Evolutionary conservation across 1,284 basidiomycete species (phyloP), one percentile per base, ranked within the genome.

Genomic region (Phaffia rhodozyma): DNA sequence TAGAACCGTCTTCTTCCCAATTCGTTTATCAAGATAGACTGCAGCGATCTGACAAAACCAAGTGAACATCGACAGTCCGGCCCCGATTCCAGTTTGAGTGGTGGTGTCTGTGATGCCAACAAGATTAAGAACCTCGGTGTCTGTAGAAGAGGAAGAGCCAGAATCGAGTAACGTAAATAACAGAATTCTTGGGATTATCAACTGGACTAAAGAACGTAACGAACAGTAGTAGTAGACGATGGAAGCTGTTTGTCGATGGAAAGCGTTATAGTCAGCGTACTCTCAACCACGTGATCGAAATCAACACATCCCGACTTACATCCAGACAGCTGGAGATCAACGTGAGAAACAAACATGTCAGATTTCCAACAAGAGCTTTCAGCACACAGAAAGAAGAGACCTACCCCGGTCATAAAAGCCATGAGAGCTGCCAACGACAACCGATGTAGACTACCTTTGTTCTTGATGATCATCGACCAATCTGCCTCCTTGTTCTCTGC

Each of bases 151-250:
- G 38, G 9, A 59, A 52, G 49, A 60, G 47, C 21, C 30, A 48
- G 21, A 38, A 30, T 29, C 13, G 30, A 49, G 30, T 25, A 27
- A 21, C 16, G 30, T 5, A 32, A 60, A 2, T 7, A 25, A 30
- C 25, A 29, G 1, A n/a, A 16, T 48, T 50, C 38, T n/a, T 7
- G 7, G 6, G 29, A n/a, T 48, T 25, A 48, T 47, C 23, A 21
- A 32, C 11, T 29, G 60, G 54, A 25, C 34, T 60, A 16, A 59
- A 32, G 32, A 32, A 25, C 3, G 20, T 18, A 29, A 63, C 66
- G 30, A 61, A 67, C 68, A 77, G 71, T 77, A 77, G 65, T 67
- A 76, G 71, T 76, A 77, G 67, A 77, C 73, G 68, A 77, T 74
- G 5, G 74, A 74, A 30, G 71, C 68, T 67, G 56, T 7, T 23